Evolutionary conservation across 2,329 filamentous ascomycete species (phyloP), one percentile per base, ranked within the genome.

Genomic region (Trichophyton schoenleinii): DNA sequence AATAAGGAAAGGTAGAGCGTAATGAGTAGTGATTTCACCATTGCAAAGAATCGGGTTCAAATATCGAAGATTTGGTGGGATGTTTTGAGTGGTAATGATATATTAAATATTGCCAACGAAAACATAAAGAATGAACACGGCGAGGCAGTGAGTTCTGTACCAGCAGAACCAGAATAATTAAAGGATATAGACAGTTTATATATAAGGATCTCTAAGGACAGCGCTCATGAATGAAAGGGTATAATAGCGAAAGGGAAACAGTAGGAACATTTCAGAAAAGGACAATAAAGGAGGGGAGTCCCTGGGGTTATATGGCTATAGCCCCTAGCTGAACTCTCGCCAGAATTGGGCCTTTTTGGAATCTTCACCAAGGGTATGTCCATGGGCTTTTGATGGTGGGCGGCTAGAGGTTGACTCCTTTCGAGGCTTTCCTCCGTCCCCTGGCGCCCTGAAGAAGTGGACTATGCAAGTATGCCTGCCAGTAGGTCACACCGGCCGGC

Each of bases 101-200:
- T 49, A 28, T 49, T 49, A 49, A 28, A 8, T 25, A 25, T 25
- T 20, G 20, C 18, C n/a, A 48, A 48, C 8, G 20, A 11, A 48
- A 20, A 18, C 20, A 48, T 20, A 48, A 48, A 11, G 15, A 58
- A 41, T 18, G 25, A 58, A 42, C 8, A 36, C 34, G 34, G 34
- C 11, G 34, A 11, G 11, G 8, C 22, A 58, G 41, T 58, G 22
- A 18, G 42, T 42, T 58, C 57, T 58, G 57, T 42, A 18, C 57
- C 57, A 58, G 57, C 57, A 58, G 57, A 44, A 58, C 42, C 25
- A 36, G 38, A 25, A 44, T 28, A 42, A 58, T 58, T 58, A 46
- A 58, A 58, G 41, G 15, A 9, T 8, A 9, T n/a, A 41, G 1
- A 8, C 13, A n/a, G 38, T 7, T 46, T n/a, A 41, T 18, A 13